These are phyloP conservation scores for Saccharomycopsis sp. DNA, from an alignment of 805 yeast species.

Conservation along the genomic window DNA sequence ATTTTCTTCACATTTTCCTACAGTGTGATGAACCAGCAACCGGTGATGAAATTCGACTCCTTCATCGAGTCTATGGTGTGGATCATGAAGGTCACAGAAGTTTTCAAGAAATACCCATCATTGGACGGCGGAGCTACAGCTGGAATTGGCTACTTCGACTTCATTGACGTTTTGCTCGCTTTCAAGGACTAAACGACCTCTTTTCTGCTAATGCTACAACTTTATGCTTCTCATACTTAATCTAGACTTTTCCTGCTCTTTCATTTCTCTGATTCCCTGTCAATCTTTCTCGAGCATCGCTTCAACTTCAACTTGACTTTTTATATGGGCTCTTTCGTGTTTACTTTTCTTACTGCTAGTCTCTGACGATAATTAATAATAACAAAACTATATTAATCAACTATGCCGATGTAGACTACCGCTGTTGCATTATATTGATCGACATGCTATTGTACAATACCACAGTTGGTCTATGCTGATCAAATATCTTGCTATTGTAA, in stretches of 20 bases:
- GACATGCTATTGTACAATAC: too few relatives aligned
- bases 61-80: constrained; percentile 21
- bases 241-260: background rate
- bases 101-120: constrained; percentile 20
- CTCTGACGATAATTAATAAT: background rate
- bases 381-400: background rate
- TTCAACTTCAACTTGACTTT: background rate
- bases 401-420: too few relatives aligned
- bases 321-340: background rate
- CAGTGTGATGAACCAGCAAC: constrained; percentile 6
- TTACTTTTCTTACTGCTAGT: background rate
- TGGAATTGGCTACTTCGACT: constrained; percentile 21
- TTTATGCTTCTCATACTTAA: background rate
- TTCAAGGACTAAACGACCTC: constrained; percentile 17
- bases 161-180: constrained; percentile 21
- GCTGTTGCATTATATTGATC: too few relatives aligned
- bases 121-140: constrained; percentile 20
- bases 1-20: constrained; percentile 18
- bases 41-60: constrained; percentile 21
- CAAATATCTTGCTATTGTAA: too few relatives aligned
- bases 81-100: constrained; percentile 21
- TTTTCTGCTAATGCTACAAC: background rate
- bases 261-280: background rate
- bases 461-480: too few relatives aligned
- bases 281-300: background rate